phyloP scores from a whole-genome alignment of 345 rosid species.

The Arabis alpina region DNA sequence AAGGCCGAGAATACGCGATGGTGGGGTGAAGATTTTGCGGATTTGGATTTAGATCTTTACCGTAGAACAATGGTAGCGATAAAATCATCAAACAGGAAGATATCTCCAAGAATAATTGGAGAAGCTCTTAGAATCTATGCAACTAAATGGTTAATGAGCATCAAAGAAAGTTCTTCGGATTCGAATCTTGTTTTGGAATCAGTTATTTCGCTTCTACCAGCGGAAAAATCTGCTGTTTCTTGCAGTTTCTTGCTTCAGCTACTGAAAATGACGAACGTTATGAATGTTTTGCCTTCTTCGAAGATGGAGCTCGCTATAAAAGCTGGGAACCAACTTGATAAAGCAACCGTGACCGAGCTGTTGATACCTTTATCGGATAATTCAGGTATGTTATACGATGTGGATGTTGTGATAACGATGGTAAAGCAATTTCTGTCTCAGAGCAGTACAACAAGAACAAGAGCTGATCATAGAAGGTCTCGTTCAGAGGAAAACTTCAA shows the following conservation, averaged over 20 bases:
- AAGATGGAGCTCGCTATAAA: conserved; percentile 79
- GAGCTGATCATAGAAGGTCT: conserved; percentile 78
- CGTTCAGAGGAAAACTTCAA: conserved; percentile 83
- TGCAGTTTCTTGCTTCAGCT: conserved; percentile 80
- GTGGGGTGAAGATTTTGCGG: conserved; percentile 98
- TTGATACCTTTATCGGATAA: conserved; percentile 66
- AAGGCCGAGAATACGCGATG: conserved; percentile 57
- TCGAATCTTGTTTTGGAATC: conserved; percentile 75
- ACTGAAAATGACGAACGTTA: conserved; percentile 65
- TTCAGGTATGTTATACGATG: conserved; percentile 64
- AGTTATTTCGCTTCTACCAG: conserved; percentile 74
- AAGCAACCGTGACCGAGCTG: conserved; percentile 76
- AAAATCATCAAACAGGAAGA: conserved; percentile 63
- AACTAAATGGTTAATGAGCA: conserved; percentile 69
- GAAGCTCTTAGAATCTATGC: conserved; percentile 82
- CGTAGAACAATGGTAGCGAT: conserved; percentile 78
- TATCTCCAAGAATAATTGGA: conserved; percentile 65
- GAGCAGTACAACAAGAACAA: conserved; percentile 72
- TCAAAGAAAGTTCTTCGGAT: conserved; percentile 46
- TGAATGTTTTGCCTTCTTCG: conserved; percentile 59
- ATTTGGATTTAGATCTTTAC: conserved; percentile 77
- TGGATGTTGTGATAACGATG: conserved; percentile 67
- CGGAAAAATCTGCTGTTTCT: conserved; percentile 67
- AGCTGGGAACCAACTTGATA: conserved; percentile 79
- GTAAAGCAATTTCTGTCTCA: conserved; percentile 84